Evolutionary conservation across 2,329 filamentous ascomycete genomes (phyloP).

Genomic region (Thielaviopsis euricoi): DNA sequence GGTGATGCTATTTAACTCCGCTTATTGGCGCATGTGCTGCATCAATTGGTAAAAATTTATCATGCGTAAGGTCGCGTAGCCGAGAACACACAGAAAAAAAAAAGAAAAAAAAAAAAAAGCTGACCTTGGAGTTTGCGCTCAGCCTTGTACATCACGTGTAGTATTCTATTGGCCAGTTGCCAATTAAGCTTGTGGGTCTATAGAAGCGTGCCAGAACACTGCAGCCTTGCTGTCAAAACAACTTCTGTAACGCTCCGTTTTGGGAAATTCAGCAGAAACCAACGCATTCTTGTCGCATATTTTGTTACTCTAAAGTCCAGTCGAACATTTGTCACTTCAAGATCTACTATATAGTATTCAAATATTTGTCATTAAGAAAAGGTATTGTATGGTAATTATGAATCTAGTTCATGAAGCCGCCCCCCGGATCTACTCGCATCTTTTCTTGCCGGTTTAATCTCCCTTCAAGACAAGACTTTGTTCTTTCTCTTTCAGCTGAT

Average conservation of each 20-base stretch:
- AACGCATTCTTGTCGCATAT: neutral
- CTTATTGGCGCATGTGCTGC: neutral
- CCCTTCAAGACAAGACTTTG: neutral
- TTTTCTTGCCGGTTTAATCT: neutral
- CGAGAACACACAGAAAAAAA: constrained; percentile 1
- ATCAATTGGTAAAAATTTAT: neutral
- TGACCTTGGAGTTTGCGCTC: neutral
- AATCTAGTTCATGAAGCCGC: neutral
- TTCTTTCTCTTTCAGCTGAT: neutral
- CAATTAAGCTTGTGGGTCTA: neutral
- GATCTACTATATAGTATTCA: too few relatives aligned
- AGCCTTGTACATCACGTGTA: constrained; percentile 1
- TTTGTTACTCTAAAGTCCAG: neutral
- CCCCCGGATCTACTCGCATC: neutral
- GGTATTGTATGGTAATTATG: neutral
- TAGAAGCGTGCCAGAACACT: neutral
- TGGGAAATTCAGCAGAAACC: neutral
- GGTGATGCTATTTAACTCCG: neutral
- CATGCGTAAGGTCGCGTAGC: neutral
- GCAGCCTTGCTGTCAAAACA: neutral
- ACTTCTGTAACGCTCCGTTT: neutral
- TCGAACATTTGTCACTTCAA: too few relatives aligned
- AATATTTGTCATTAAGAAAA: neutral
- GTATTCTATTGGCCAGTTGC: neutral
- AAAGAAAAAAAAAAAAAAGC: constrained; percentile 2